These are phyloP conservation scores for Henckelia pumila DNA, from an alignment of 257 asterid genomes.

Conservation along the genomic window DNA sequence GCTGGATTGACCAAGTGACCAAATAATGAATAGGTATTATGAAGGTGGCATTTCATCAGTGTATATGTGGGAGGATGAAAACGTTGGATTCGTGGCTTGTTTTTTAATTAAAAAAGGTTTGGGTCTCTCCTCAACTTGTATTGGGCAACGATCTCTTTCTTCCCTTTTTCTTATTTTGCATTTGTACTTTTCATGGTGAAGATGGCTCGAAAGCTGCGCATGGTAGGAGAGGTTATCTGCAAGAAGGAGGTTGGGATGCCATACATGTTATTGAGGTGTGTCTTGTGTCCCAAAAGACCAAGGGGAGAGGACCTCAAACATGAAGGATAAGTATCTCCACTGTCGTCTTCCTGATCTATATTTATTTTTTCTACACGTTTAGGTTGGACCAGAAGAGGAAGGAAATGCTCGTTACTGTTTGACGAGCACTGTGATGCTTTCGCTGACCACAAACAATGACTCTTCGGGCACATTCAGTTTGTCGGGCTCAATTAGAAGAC, in stretches of 20 bases:
- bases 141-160: slow-evolving; percentile 11
- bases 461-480: slow-evolving; percentile 83
- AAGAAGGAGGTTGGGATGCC: slow-evolving; percentile 99
- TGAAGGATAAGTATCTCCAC: slow-evolving; percentile 18
- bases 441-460: slow-evolving; percentile 81
- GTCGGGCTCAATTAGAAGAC: slow-evolving; percentile 98
- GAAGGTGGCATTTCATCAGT: slow-evolving; percentile 98
- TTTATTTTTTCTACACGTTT: slow-evolving; percentile 18
- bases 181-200: slow-evolving; percentile 30
- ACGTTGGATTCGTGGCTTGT: slow-evolving; percentile 85
- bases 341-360: slow-evolving; percentile 1
- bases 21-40: slow-evolving; percentile 74
- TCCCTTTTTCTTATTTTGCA: slow-evolving; percentile 24
- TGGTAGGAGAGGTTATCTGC: slow-evolving; percentile 86
- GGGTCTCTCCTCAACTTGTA: slow-evolving; percentile 7
- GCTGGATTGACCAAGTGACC: slow-evolving; percentile 39
- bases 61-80: slow-evolving; percentile 90
- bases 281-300: slow-evolving; percentile 10
- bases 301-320: not conserved
- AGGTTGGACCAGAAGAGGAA: slow-evolving; percentile 84
- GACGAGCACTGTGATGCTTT: slow-evolving; percentile 95
- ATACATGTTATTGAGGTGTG: slow-evolving; percentile 95
- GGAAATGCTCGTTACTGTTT: slow-evolving; percentile 77
- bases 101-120: slow-evolving; percentile 90
- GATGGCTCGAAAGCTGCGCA: slow-evolving; percentile 87